A percentile compares a stretch with the other conserved stretches of the same genome.
Conservation (phyloP, 228 moss, liverwort and hornwort species). For the Sphagnum magellanicum region DNA sequence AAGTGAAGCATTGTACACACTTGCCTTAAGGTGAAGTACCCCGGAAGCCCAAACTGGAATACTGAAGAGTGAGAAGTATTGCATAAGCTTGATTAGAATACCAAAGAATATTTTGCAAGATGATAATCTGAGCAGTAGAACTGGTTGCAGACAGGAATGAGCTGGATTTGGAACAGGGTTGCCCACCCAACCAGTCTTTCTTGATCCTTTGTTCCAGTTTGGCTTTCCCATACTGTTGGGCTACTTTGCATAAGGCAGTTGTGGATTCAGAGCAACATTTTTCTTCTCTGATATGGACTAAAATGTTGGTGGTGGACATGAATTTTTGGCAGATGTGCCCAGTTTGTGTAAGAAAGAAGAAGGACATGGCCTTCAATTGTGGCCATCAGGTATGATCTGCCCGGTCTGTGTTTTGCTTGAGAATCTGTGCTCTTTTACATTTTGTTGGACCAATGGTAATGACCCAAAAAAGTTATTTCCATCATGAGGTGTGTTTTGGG, state of each 20-base stretch:
- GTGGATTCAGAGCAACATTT: not conserved
- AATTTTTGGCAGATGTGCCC: conserved; percentile 30
- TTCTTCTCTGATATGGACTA: not conserved
- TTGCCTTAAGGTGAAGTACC: not conserved
- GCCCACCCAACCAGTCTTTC: not conserved
- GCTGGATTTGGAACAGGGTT: too few species aligned
- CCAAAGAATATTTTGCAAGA: too few species aligned
- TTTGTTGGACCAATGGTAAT: not conserved
- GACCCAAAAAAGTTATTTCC: not conserved
- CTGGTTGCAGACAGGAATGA: too few species aligned
- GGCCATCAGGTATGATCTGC: conserved; percentile 60
- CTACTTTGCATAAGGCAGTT: not conserved
- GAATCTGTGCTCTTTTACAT: not conserved
- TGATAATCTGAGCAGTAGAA: too few species aligned
- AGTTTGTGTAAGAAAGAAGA: conserved; percentile 62
- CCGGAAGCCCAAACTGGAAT: too few species aligned
- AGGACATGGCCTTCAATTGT: conserved; percentile 91
- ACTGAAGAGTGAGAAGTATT: too few species aligned
- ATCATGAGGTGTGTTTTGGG: not conserved
- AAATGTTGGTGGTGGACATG: not conserved
- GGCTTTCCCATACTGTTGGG: not conserved
- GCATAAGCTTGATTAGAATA: too few species aligned
- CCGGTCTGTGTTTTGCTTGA: not conserved
- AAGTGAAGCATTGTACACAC: not conserved
- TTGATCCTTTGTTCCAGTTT: not conserved